phyloP scores from a whole-genome alignment of 73 alveolate genomes.

The Paramecium biaurelia region DNA sequence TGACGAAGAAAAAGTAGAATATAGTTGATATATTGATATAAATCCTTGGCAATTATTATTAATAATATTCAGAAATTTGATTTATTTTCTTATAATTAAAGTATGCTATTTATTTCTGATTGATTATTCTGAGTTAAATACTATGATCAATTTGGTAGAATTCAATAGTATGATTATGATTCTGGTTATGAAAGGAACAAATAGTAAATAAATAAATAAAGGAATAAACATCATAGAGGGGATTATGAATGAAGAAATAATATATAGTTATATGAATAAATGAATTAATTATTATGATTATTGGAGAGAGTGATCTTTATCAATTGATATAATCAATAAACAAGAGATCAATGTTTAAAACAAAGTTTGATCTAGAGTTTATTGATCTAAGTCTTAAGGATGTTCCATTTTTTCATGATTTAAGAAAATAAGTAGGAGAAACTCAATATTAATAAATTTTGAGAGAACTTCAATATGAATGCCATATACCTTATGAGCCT shows the following conservation, averaged over 20 bases:
- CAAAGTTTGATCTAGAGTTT: constrained; percentile 23
- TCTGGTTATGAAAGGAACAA: neutral
- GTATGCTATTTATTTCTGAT: neutral
- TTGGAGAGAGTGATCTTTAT: constrained; percentile 17
- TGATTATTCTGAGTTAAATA: neutral
- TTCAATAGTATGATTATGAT: neutral
- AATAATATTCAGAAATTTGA: too few species aligned
- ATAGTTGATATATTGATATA: neutral
- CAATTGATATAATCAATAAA: neutral
- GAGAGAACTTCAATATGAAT: constrained; percentile 28
- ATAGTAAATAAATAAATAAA: neutral
- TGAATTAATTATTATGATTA: constrained; percentile 10
- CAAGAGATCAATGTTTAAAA: constrained; percentile 46
- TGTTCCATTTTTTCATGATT: constrained; percentile 20
- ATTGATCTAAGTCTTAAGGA: neutral
- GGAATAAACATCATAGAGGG: neutral
- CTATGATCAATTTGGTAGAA: too few species aligned
- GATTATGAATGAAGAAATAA: neutral
- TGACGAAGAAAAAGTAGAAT: neutral
- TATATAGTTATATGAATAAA: neutral
- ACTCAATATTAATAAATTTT: neutral
- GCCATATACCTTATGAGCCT: constrained; percentile 42
- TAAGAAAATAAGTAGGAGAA: constrained; percentile 41
- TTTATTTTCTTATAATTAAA: too few species aligned
- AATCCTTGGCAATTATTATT: neutral